These are phyloP conservation scores for Aspergillus sergii DNA, from an alignment of 2,329 filamentous ascomycete genomes.

Conservation along the genomic window DNA sequence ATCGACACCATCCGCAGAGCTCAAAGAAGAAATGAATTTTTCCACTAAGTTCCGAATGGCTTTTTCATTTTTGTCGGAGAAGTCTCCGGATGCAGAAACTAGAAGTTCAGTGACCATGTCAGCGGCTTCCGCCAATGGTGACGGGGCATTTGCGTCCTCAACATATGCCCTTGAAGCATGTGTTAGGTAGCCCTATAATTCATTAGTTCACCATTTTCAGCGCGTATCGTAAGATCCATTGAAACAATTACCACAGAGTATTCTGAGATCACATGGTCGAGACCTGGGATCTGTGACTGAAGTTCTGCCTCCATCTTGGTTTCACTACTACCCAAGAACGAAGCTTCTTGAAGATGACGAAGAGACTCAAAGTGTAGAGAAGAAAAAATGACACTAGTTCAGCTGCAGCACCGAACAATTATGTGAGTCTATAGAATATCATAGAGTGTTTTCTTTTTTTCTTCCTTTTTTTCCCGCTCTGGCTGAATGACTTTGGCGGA, in stretches of 20 bases:
- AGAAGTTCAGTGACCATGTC: slow-evolving; percentile 83
- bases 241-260: slow-evolving; percentile 68
- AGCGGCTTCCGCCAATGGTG: slow-evolving; percentile 82
- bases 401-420: neutral
- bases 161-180: slow-evolving; percentile 87
- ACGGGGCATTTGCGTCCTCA: slow-evolving; percentile 68
- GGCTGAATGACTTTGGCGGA: slow-evolving; percentile 3
- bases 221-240: neutral
- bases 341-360: neutral
- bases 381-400: neutral
- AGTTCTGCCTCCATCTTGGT: slow-evolving; percentile 81
- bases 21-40: slow-evolving; percentile 85
- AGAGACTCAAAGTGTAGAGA: neutral
- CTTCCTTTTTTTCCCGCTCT: neutral
- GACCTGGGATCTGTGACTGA: slow-evolving; percentile 77
- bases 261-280: slow-evolving; percentile 86
- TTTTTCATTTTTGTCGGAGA: slow-evolving; percentile 70
- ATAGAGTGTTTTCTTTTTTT: neutral
- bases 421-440: neutral
- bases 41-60: slow-evolving; percentile 81
- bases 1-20: slow-evolving; percentile 69
- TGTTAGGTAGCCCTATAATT: slow-evolving; percentile 73
- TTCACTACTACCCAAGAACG: neutral
- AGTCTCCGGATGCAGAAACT: slow-evolving; percentile 86
- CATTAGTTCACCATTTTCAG: slow-evolving; percentile 13